Percentiles rank a stretch among this genome's conserved stretches.
These are phyloP conservation scores for Rauvolfia tetraphylla DNA, from an alignment of 257 asterid species.

Conservation along the genomic window DNA sequence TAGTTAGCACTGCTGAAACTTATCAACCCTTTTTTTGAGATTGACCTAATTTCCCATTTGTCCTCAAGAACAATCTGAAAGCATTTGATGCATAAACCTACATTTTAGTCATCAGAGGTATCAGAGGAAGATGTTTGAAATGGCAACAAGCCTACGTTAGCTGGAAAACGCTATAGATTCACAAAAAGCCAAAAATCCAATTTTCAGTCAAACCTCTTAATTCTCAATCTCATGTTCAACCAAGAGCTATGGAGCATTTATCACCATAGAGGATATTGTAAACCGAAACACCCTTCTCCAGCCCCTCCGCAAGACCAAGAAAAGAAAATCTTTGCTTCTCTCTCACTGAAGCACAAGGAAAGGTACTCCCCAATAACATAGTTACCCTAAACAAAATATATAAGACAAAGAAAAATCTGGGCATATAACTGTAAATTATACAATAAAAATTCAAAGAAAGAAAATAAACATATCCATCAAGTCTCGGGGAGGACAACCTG, in stretches of 20 bases:
- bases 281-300: background rate
- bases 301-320: background rate
- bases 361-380: background rate
- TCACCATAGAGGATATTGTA: background rate
- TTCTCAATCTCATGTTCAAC: background rate
- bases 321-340: background rate
- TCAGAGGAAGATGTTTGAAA: background rate
- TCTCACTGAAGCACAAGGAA: background rate
- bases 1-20: background rate
- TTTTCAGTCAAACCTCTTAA: no score
- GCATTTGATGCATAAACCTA: background rate
- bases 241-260: background rate
- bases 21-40: background rate
- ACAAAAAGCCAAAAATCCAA: background rate
- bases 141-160: background rate
- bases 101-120: background rate
- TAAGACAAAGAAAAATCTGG: background rate
- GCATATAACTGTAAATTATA: background rate
- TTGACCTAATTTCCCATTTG: background rate
- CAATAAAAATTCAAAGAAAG: background rate
- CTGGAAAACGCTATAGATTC: background rate
- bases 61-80: background rate
- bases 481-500: slow-evolving; percentile 49
- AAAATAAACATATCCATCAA: background rate
- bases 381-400: background rate